These are phyloP conservation scores for Vanderwaltozyma yarrowii DNA, from an alignment of 805 yeast species.

Conservation along the genomic window DNA sequence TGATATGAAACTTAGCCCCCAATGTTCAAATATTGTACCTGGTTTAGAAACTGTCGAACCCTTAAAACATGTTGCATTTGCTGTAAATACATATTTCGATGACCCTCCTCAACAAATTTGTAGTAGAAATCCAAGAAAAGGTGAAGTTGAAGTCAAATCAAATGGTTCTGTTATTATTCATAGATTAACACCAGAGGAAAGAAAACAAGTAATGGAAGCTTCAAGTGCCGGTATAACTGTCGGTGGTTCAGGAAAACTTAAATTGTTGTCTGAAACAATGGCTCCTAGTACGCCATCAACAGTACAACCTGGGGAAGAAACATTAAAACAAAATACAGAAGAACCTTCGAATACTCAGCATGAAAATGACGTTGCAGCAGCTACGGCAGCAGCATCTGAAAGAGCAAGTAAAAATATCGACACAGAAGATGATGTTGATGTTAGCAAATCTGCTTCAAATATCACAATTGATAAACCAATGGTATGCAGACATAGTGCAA, in stretches of 20 bases:
- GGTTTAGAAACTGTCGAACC: constrained; percentile 33
- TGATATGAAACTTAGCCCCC: too few relatives aligned
- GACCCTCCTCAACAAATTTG: constrained; percentile 93
- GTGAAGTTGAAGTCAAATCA: constrained; percentile 61
- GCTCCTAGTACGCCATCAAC: too few relatives aligned
- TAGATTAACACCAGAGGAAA: constrained; percentile 46
- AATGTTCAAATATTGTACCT: constrained; percentile 22
- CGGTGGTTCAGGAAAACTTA: constrained; percentile 65
- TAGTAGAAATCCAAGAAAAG: constrained; percentile 65
- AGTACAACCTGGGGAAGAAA: too few relatives aligned
- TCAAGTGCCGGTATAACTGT: constrained; percentile 64
- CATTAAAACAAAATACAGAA: neutral
- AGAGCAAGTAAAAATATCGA: constrained; percentile 4
- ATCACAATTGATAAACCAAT: constrained; percentile 37
- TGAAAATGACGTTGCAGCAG: constrained; percentile 4
- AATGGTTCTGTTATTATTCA: constrained; percentile 45
- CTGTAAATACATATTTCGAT: constrained; percentile 58
- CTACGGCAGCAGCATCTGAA: constrained; percentile 22
- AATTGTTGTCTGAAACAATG: constrained; percentile 25
- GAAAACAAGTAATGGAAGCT: constrained; percentile 32
- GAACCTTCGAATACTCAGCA: constrained; percentile 5
- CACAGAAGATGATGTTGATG: constrained; percentile 30
- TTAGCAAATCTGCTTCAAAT: constrained; percentile 26
- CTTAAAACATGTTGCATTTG: constrained; percentile 64
- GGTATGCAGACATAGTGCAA: constrained; percentile 21